Conservation (phyloP, 345 rosid genomes). For the Microcos paniculata region DNA sequence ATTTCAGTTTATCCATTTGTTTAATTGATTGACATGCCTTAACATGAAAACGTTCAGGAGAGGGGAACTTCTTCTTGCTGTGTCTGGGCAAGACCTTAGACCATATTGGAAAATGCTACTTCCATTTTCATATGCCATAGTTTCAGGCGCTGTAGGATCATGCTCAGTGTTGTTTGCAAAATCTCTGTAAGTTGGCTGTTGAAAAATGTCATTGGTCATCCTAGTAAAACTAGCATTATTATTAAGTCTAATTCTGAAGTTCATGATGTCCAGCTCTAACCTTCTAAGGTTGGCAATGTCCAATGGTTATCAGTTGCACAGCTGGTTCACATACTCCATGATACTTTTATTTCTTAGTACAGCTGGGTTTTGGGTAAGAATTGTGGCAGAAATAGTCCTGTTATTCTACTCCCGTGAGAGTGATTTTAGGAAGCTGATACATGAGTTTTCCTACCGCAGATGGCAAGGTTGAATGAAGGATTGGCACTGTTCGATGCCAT, state of each 20-base stretch:
- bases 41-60: conserved; percentile 49
- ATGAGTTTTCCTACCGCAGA: conserved; percentile 44
- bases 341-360: conserved; percentile 94
- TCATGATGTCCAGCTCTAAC: conserved; percentile 68
- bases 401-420: conserved; percentile 15
- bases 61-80: conserved; percentile 72
- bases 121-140: conserved; percentile 96
- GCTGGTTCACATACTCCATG: conserved; percentile 99
- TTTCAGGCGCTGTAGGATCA: conserved; percentile 97
- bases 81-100: conserved; percentile 69
- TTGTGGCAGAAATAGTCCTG: background rate
- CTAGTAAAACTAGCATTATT: background rate
- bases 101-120: conserved; percentile 85
- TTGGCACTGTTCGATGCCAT: conserved; percentile 89
- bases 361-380: conserved; percentile 95
- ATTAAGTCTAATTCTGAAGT: conserved; percentile 15
- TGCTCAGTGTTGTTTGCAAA: conserved; percentile 97
- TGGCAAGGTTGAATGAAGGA: conserved; percentile 96
- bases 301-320: conserved; percentile 76
- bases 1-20: background rate
- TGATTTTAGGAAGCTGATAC: conserved; percentile 18
- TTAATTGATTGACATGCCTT: conserved; percentile 7
- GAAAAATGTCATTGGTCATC: background rate
- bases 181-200: conserved; percentile 73
- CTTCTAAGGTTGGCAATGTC: conserved; percentile 93